Evolutionary conservation across 176 grass and related monocot species (phyloP).

Genomic region (Thalia dealbata): DNA sequence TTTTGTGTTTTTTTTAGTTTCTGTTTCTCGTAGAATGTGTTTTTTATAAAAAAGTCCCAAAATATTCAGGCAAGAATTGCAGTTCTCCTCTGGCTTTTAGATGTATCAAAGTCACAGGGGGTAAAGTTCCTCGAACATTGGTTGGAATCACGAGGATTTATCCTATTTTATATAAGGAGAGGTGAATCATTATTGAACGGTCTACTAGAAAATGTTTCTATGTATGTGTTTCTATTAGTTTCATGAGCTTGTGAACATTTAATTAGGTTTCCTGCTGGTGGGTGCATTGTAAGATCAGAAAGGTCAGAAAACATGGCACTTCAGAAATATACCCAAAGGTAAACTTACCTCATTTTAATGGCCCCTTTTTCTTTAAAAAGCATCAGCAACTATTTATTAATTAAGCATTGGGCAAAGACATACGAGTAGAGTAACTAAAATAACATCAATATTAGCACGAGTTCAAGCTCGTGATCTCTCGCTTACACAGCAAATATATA

Average conservation of each 20-base stretch:
- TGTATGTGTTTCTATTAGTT: background rate
- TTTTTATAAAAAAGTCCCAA: background rate
- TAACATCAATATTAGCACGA: no score
- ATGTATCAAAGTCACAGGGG: constrained; percentile 72
- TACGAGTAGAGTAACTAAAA: no score
- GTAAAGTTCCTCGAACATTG: constrained; percentile 67
- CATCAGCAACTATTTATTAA: no score
- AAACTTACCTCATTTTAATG: constrained; percentile 20
- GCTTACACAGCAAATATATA: no score
- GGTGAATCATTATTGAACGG: constrained; percentile 37
- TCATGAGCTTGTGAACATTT: constrained; percentile 11
- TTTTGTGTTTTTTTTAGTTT: constrained; percentile 8
- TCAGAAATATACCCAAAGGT: constrained; percentile 72
- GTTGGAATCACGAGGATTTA: constrained; percentile 75
- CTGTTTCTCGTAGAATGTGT: background rate
- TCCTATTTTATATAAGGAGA: constrained; percentile 78
- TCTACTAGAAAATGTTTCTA: constrained; percentile 12
- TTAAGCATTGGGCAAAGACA: no score
- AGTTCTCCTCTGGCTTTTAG: constrained; percentile 67
- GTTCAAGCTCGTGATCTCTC: no score
- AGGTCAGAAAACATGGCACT: constrained; percentile 66
- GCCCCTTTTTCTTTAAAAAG: no score
- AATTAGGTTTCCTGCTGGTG: constrained; percentile 62
- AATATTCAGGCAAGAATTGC: constrained; percentile 54
- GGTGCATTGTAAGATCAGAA: constrained; percentile 78